phyloP scores from a whole-genome alignment of 495 filamentous ascomycete genomes.

The Pyronema domesticum region DNA sequence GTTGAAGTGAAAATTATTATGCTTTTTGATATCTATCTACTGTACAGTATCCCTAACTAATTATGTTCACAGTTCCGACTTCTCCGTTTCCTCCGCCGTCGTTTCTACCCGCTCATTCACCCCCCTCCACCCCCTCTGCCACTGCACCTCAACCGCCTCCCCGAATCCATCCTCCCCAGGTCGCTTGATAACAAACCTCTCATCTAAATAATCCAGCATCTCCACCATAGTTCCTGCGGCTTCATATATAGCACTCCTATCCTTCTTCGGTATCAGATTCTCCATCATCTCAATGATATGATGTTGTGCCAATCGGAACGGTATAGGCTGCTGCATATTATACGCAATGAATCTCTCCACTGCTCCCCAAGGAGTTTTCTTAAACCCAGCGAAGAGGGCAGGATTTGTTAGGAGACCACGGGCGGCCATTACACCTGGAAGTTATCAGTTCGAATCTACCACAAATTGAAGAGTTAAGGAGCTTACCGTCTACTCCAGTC shows the following conservation, averaged over 20 bases:
- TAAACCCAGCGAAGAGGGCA: slow-evolving; percentile 38
- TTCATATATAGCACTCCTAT: slow-evolving; percentile 34
- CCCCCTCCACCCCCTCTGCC: slow-evolving; percentile 11
- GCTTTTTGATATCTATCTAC: no score
- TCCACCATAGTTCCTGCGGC: slow-evolving; percentile 35
- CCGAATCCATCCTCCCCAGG: slow-evolving; percentile 22
- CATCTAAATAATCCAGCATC: slow-evolving; percentile 43
- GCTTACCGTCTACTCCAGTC: slow-evolving; percentile 24
- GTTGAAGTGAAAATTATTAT: no score
- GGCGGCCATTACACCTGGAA: slow-evolving; percentile 44
- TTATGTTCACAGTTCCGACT: no score
- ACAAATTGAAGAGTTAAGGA: not conserved
- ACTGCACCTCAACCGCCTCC: slow-evolving; percentile 10
- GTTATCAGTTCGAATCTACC: slow-evolving; percentile 9
- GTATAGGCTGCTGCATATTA: slow-evolving; percentile 35
- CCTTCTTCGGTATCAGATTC: slow-evolving; percentile 34
- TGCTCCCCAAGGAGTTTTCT: slow-evolving; percentile 39
- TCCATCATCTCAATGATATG: slow-evolving; percentile 46
- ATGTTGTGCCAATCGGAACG: slow-evolving; percentile 41
- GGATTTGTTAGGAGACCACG: slow-evolving; percentile 45
- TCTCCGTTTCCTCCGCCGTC: no score
- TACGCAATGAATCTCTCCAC: slow-evolving; percentile 39
- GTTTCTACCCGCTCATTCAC: no score
- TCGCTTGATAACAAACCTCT: slow-evolving; percentile 20
- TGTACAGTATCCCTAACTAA: no score